Evolutionary conservation across 495 filamentous ascomycete genomes (phyloP), one percentile per base, ranked within the genome.

Genomic region (Pseudotulostoma volvatum): DNA sequence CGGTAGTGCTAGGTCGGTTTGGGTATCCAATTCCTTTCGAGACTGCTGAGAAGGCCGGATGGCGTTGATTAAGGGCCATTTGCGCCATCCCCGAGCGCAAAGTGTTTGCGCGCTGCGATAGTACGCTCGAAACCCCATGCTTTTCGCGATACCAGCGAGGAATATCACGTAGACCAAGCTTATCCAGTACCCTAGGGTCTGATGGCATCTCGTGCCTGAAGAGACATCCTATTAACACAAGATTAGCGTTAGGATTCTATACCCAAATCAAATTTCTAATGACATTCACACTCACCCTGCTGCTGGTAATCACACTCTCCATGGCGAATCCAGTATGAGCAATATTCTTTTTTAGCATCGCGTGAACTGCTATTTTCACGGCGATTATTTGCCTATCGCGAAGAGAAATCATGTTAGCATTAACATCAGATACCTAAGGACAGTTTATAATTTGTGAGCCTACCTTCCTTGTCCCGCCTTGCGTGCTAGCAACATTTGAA

Each of bases 141-240:
- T 63, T 59, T 21, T 74, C 68, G 33, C 58, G 56, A 44, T 63
- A 76, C 76, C 74, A 80, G 8, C 52, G 49, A 19, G 76, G 74
- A 23, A 71, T 61, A 25, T 60, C 55, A 7, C 57, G 54, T 23
- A 78, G 61, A 2, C 85, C 85, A 8, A 88, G 64, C 21, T 58
- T 55, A 31, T 68, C 57, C 44, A 87, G 66, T 35, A 70, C 77
- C 0, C 53, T 59, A 21, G 45, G 47, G 31, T 80, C 75, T 16
- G 57, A 54, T 1, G 86, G 86, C 74, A 93, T 88, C 49, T 87
- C 79, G 50, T 94, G 86, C 57, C 80, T 81, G 61, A 73, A 94
- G 45, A 77, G 66, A 57, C 86, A 93, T 2, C 86, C 63, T 67
- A 30, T 14, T 21, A 4, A 38, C 1, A 9, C 19, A 33, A 14